Evolutionary conservation across 441 rosid genomes (phyloP).

Genomic region (Francoa sonchifolia): DNA sequence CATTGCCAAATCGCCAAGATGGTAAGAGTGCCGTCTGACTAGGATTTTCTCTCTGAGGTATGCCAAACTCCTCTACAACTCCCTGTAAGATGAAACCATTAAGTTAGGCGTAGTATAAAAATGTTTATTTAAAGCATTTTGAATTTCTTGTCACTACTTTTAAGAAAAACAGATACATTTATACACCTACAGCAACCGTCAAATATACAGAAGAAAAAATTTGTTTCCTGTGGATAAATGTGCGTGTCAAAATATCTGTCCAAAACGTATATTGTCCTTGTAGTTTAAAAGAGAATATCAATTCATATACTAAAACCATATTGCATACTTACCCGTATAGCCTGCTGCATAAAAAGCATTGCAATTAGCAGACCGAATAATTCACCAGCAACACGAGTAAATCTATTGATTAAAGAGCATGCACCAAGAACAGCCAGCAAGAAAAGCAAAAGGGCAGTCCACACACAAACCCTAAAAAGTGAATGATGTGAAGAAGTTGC

Average conservation of each 20-base stretch:
- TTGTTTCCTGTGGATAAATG: background rate
- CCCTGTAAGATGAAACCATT: constrained; percentile 32
- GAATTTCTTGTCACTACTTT: constrained; percentile 1
- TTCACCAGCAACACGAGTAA: constrained; percentile 77
- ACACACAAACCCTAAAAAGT: constrained; percentile 56
- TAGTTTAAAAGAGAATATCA: background rate
- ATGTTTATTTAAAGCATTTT: too few relatives aligned
- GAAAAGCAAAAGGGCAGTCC: constrained; percentile 70
- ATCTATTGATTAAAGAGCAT: constrained; percentile 72
- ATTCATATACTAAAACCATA: constrained; percentile 3
- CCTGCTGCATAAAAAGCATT: constrained; percentile 83
- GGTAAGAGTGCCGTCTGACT: constrained; percentile 39
- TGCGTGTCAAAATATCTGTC: too few relatives aligned
- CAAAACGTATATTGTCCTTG: constrained; percentile 3
- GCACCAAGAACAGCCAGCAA: constrained; percentile 56
- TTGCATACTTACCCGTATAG: constrained; percentile 43
- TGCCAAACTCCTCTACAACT: constrained; percentile 61
- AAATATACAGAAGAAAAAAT: too few relatives aligned
- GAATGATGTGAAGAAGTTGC: constrained; percentile 11
- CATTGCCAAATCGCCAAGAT: constrained; percentile 74
- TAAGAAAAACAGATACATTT: too few relatives aligned
- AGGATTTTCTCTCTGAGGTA: constrained; percentile 49
- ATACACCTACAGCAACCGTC: too few relatives aligned
- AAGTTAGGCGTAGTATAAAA: constrained; percentile 4
- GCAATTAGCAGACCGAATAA: constrained; percentile 72